Conservation (phyloP, 116 monocot genomes). For the Dioscorea cayenensis region DNA sequence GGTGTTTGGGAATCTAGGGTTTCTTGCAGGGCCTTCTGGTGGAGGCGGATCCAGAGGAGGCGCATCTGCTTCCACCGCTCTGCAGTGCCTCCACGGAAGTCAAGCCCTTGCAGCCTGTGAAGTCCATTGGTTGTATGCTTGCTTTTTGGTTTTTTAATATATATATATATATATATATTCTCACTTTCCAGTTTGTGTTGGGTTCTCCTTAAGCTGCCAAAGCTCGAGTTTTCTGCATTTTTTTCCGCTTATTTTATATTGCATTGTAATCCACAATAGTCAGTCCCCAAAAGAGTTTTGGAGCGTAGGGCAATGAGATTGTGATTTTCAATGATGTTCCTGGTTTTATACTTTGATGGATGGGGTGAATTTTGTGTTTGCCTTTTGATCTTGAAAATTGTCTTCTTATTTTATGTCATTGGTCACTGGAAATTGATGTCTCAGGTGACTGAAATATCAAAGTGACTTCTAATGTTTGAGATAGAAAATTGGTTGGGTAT, state of each 20-base stretch:
- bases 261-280: too few relatives aligned
- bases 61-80: constrained; percentile 14
- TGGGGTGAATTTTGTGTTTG: not conserved
- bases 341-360: too few relatives aligned
- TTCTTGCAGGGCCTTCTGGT: constrained; percentile 11
- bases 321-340: too few relatives aligned
- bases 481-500: too few relatives aligned
- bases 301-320: too few relatives aligned
- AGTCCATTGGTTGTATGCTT: constrained; percentile 29
- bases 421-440: not conserved
- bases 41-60: constrained; percentile 32
- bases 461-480: too few relatives aligned
- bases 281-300: too few relatives aligned
- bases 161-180: too few relatives aligned
- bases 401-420: not conserved
- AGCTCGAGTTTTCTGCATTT: not conserved
- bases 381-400: not conserved
- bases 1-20: constrained; percentile 22
- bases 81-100: constrained; percentile 30
- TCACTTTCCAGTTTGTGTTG: not conserved
- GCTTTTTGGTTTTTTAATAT: not conserved
- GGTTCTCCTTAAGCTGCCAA: not conserved
- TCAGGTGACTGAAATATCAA: too few relatives aligned
- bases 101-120: constrained; percentile 34
- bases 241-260: not conserved